Evolutionary conservation across 768 basidiomycete genomes (phyloP).

Genomic region (Porphyrellus cyaneotinctus): DNA sequence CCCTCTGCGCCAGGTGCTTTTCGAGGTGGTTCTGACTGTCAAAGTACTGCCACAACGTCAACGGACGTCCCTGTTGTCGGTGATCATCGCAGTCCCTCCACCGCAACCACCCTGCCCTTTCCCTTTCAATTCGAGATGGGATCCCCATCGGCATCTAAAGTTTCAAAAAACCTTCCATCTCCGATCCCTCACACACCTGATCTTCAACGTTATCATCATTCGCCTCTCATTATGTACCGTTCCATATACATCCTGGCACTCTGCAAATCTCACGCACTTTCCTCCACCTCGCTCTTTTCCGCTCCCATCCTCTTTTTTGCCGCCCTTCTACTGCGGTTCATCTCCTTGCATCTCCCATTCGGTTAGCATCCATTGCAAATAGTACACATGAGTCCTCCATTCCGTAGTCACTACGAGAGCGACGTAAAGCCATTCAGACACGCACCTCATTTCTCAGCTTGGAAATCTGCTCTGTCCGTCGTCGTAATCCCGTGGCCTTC

Average conservation of each 20-base stretch:
- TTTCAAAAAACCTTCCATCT: conserved; percentile 27
- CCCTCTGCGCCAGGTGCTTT: conserved; percentile 26
- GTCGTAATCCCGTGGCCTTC: conserved; percentile 12
- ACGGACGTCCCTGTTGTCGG: conserved; percentile 12
- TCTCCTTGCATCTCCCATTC: neutral
- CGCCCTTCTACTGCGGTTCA: neutral
- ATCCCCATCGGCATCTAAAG: conserved; percentile 30
- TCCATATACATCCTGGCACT: conserved; percentile 11
- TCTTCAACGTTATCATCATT: conserved; percentile 34
- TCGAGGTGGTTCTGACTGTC: conserved; percentile 9
- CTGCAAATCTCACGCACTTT: conserved; percentile 30
- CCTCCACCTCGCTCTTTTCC: neutral
- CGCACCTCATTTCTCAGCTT: conserved; percentile 9
- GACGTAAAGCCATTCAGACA: conserved; percentile 21
- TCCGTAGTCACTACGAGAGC: neutral
- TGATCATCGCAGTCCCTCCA: conserved; percentile 23
- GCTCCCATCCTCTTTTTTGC: neutral
- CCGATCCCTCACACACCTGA: conserved; percentile 29
- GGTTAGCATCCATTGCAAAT: conserved; percentile 3
- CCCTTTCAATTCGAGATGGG: conserved; percentile 12
- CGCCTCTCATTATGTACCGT: conserved; percentile 21
- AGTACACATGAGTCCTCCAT: neutral
- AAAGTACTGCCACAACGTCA: conserved; percentile 24
- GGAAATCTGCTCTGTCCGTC: conserved; percentile 1
- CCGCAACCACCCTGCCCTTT: neutral